Evolutionary conservation across 257 asterid genomes (phyloP).

Genomic region (Salvia miltiorrhiza): DNA sequence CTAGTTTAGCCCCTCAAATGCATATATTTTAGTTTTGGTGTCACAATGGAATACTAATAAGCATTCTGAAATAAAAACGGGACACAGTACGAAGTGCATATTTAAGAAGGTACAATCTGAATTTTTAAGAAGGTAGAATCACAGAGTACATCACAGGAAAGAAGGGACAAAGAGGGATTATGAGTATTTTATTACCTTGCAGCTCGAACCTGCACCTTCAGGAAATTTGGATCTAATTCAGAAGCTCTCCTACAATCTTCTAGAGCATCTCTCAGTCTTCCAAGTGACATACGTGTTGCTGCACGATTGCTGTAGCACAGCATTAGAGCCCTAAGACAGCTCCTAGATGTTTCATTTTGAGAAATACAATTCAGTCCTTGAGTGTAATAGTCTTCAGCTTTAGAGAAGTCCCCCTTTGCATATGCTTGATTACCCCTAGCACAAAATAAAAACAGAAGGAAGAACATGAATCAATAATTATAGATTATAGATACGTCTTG

Average conservation of each 20-base stretch:
- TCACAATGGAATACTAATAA: slow-evolving; percentile 11
- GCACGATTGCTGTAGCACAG: slow-evolving; percentile 97
- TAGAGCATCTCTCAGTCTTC: slow-evolving; percentile 82
- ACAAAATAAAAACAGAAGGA: slow-evolving; percentile 33
- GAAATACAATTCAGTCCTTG: slow-evolving; percentile 73
- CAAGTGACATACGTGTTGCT: slow-evolving; percentile 91
- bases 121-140: slow-evolving; percentile 16
- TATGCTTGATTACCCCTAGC: slow-evolving; percentile 98
- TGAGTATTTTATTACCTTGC: slow-evolving; percentile 64
- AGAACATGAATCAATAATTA: slow-evolving; percentile 13
- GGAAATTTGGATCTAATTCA: slow-evolving; percentile 74
- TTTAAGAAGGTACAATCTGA: slow-evolving; percentile 18
- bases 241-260: slow-evolving; percentile 85
- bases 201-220: slow-evolving; percentile 86
- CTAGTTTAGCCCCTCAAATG: background rate
- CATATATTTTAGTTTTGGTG: slow-evolving; percentile 13
- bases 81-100: slow-evolving; percentile 1
- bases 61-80: background rate
- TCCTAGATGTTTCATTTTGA: slow-evolving; percentile 61
- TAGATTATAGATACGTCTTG: background rate
- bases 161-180: slow-evolving; percentile 2
- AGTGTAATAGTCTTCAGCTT: slow-evolving; percentile 89
- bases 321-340: slow-evolving; percentile 77
- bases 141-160: slow-evolving; percentile 8
- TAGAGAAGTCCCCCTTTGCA: slow-evolving; percentile 69